A percentile compares a stretch with the other conserved stretches of the same genome.
Evolutionary conservation across 2,329 filamentous ascomycete species (phyloP).

Genomic region (Sporothrix euskadiensis): DNA sequence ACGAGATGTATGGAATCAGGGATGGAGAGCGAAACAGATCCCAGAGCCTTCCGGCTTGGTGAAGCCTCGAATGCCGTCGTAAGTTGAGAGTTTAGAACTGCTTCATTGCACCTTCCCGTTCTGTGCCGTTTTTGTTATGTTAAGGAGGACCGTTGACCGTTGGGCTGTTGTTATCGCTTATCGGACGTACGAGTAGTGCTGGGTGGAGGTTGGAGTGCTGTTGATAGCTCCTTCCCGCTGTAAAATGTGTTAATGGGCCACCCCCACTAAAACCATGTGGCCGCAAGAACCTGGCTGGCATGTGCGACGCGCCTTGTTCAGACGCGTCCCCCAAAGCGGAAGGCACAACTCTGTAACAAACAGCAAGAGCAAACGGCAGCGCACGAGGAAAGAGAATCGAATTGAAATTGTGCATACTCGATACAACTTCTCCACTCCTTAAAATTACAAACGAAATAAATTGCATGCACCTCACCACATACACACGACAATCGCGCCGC

Average conservation of each 20-base stretch:
- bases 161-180: constrained; percentile 12
- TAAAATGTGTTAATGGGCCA: constrained; percentile 6
- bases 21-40: not conserved
- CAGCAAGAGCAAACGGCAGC: not conserved
- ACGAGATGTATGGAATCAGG: not conserved
- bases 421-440: not conserved
- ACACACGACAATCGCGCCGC: not conserved
- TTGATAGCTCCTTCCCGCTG: constrained; percentile 19
- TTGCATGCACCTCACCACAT: not conserved
- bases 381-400: not conserved
- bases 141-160: too few species aligned
- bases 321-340: constrained; percentile 19
- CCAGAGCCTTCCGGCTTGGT: not conserved
- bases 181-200: not conserved
- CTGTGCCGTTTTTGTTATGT: not conserved
- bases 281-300: not conserved
- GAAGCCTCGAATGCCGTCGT: not conserved
- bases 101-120: not conserved
- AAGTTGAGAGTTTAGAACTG: not conserved
- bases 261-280: constrained; percentile 19
- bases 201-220: not conserved
- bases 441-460: not conserved
- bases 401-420: not conserved
- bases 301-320: constrained; percentile 10
- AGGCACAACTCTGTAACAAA: not conserved